Evolutionary conservation across 169 alveolate species (phyloP).

Genomic region (Plasmodium reichenowi): DNA sequence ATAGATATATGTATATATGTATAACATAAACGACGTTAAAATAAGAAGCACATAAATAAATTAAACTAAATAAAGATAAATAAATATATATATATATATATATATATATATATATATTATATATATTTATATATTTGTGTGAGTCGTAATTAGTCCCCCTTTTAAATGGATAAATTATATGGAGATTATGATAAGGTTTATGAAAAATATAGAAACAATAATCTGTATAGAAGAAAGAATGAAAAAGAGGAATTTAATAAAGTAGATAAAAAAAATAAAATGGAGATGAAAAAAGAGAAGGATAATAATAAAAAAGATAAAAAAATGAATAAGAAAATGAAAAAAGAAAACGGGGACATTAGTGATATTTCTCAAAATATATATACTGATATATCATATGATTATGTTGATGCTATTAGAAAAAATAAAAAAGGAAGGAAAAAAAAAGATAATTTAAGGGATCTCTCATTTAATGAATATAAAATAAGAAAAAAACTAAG

Average conservation of each 20-base stretch:
- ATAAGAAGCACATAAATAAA: too few species aligned
- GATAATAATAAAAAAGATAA: slow-evolving; percentile 7
- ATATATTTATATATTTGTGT: too few species aligned
- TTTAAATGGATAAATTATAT: slow-evolving; percentile 74
- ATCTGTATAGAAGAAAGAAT: slow-evolving; percentile 34
- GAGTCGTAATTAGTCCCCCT: not conserved
- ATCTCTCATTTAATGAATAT: slow-evolving; percentile 48
- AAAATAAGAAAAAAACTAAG: slow-evolving; percentile 67
- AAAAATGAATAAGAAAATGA: slow-evolving; percentile 1
- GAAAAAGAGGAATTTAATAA: slow-evolving; percentile 54
- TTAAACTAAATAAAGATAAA: too few species aligned
- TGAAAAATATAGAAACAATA: slow-evolving; percentile 56
- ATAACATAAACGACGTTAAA: not conserved
- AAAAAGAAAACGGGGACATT: not conserved
- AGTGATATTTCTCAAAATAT: slow-evolving; percentile 1
- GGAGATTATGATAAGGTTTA: slow-evolving; percentile 72
- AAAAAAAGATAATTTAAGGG: slow-evolving; percentile 1
- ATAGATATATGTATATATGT: not conserved
- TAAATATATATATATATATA: too few species aligned
- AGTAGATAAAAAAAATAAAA: slow-evolving; percentile 27
- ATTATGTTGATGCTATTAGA: not conserved
- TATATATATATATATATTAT: too few species aligned
- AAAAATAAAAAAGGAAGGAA: slow-evolving; percentile 16
- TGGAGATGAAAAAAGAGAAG: slow-evolving; percentile 28
- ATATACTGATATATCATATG: not conserved